A percentile compares a stretch with the other conserved stretches of the same genome.
Evolutionary conservation across 768 basidiomycete genomes (phyloP).

Genomic region (Trametes punicea): DNA sequence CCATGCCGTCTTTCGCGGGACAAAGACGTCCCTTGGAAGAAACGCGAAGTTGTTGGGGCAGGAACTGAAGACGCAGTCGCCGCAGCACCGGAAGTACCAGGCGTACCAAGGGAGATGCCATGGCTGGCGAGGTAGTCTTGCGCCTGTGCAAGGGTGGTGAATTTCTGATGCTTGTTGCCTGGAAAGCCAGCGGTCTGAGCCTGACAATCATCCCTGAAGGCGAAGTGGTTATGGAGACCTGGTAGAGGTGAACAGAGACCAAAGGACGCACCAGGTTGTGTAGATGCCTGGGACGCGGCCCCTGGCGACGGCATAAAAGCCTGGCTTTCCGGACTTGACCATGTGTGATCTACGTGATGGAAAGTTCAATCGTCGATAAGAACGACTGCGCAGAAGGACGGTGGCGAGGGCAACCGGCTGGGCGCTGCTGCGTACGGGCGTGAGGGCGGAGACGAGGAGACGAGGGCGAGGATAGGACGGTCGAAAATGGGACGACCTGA

Average conservation of each 20-base stretch:
- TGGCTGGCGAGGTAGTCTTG: constrained; percentile 43
- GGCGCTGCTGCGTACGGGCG: too few relatives aligned
- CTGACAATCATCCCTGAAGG: constrained; percentile 66
- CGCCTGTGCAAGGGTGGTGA: constrained; percentile 55
- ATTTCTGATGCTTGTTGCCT: constrained; percentile 66
- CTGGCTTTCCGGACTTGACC: constrained; percentile 38
- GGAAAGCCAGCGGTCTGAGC: constrained; percentile 62
- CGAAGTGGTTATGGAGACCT: neutral
- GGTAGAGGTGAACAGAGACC: neutral
- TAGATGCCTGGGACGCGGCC: constrained; percentile 69
- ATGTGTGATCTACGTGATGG: constrained; percentile 29
- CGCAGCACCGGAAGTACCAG: neutral
- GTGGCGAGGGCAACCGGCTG: too few relatives aligned
- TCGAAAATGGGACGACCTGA: too few relatives aligned
- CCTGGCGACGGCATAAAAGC: constrained; percentile 70
- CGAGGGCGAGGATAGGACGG: too few relatives aligned
- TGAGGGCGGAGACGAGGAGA: too few relatives aligned
- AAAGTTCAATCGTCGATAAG: too few relatives aligned
- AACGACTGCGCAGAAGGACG: too few relatives aligned
- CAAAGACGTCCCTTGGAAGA: too few relatives aligned
- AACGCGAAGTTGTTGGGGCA: neutral
- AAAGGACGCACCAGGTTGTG: constrained; percentile 47
- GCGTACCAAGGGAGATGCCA: neutral
- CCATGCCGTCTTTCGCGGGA: neutral
- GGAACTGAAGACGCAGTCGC: neutral